Conservation (phyloP, 305 asterid genomes). For the Nicotiana rustica region DNA sequence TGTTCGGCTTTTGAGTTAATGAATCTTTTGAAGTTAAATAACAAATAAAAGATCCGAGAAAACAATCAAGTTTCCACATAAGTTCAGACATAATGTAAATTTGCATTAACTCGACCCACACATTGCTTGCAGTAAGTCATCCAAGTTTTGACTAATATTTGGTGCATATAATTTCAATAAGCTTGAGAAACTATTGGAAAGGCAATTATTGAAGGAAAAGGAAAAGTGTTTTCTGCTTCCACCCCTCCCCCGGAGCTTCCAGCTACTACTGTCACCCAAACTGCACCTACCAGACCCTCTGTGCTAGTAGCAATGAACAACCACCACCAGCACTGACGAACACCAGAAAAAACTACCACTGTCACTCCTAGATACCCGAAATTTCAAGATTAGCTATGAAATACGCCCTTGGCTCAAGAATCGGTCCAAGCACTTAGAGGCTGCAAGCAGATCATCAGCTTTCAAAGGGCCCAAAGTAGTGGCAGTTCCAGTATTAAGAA, state of each 20-base stretch:
- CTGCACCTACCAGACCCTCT: background rate
- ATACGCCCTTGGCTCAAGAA: background rate
- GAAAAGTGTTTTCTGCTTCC: background rate
- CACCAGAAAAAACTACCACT: background rate
- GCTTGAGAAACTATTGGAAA: background rate
- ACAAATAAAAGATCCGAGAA: background rate
- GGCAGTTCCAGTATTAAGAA: constrained; percentile 9
- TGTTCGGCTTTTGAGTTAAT: background rate
- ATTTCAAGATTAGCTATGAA: background rate
- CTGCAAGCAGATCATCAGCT: background rate
- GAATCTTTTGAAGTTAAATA: too few relatives aligned
- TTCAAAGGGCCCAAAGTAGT: background rate
- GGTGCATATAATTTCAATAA: background rate
- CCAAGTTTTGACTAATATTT: background rate
- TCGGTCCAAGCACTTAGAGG: background rate
- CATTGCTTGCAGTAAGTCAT: background rate
- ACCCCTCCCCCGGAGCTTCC: background rate
- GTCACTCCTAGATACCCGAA: background rate
- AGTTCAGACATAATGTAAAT: background rate
- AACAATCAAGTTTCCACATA: background rate
- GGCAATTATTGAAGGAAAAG: background rate
- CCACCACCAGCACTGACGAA: background rate
- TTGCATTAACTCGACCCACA: background rate
- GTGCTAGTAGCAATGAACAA: background rate
- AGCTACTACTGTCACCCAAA: background rate